Evolutionary conservation across 345 rosid species (phyloP).

Genomic region (Murraya paniculata): DNA sequence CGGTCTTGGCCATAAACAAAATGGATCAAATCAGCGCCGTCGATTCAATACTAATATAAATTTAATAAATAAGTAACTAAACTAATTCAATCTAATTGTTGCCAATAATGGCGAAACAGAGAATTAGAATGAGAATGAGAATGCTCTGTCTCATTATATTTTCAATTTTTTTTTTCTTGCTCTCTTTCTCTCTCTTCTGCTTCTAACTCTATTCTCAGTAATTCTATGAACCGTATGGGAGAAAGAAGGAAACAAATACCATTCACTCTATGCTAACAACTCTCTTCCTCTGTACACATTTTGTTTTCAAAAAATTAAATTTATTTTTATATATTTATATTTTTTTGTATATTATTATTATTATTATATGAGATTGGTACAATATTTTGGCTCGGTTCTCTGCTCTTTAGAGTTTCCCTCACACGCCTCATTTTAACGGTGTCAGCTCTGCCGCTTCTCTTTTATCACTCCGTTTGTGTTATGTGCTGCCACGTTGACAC

Average conservation of each 20-base stretch:
- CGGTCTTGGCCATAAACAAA: slow-evolving; percentile 60
- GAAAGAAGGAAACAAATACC: neutral
- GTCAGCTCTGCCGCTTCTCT: neutral
- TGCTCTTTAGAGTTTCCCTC: neutral
- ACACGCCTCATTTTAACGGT: neutral
- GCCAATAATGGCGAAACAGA: neutral
- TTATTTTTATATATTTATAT: no score
- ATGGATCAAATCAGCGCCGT: slow-evolving; percentile 11
- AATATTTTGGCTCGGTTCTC: no score
- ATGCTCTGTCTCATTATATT: slow-evolving; percentile 19
- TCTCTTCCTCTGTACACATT: no score
- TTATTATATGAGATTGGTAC: no score
- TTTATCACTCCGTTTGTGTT: neutral
- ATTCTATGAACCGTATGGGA: neutral
- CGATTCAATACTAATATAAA: neutral
- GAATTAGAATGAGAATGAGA: slow-evolving; percentile 17
- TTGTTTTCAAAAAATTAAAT: no score
- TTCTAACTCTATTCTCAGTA: neutral
- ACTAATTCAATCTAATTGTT: neutral
- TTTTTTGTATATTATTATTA: no score
- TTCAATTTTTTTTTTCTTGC: neutral
- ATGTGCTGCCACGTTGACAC: neutral
- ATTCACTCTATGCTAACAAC: neutral
- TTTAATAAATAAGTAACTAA: no score
- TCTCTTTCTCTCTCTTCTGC: neutral